Percentiles rank a stretch among this genome's conserved stretches.
These are phyloP conservation scores for Zygosaccharomyces lentus DNA, from an alignment of 805 yeast genomes.

Conservation along the genomic window DNA sequence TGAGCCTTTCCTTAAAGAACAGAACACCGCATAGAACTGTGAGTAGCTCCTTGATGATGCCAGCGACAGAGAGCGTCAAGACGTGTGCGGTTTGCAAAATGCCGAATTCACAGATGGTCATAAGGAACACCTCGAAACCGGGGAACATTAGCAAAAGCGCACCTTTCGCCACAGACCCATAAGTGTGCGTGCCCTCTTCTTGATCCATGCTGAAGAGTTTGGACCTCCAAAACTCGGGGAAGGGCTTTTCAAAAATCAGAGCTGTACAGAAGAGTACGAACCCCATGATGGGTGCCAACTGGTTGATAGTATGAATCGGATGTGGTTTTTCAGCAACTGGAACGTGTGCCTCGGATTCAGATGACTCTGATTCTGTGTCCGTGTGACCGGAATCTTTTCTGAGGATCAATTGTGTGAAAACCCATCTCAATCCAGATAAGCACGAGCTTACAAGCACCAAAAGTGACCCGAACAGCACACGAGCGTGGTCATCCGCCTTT, in stretches of 20 bases:
- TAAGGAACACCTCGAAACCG: slow-evolving; percentile 79
- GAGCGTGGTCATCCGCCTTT: slow-evolving; percentile 17
- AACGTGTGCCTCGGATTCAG: not conserved
- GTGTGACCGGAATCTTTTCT: slow-evolving; percentile 49
- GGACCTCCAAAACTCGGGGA: slow-evolving; percentile 25
- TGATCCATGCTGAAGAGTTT: slow-evolving; percentile 21
- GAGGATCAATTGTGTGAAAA: slow-evolving; percentile 79
- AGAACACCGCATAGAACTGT: slow-evolving; percentile 68
- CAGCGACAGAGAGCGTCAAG: slow-evolving; percentile 82
- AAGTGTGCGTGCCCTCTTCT: slow-evolving; percentile 6
- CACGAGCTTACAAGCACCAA: slow-evolving; percentile 74
- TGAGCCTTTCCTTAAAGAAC: slow-evolving; percentile 67
- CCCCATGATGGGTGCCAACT: slow-evolving; percentile 82
- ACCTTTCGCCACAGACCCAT: slow-evolving; percentile 45
- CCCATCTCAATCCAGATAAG: slow-evolving; percentile 92
- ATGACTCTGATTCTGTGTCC: not conserved
- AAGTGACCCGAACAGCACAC: slow-evolving; percentile 52
- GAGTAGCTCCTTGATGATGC: slow-evolving; percentile 85
- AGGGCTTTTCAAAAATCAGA: slow-evolving; percentile 58
- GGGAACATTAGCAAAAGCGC: slow-evolving; percentile 64
- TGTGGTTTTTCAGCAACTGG: slow-evolving; percentile 41
- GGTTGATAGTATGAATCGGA: slow-evolving; percentile 79
- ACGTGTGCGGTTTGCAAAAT: slow-evolving; percentile 78
- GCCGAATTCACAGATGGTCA: slow-evolving; percentile 86
- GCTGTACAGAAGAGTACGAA: slow-evolving; percentile 59